Evolutionary conservation across 495 filamentous ascomycete species (phyloP).

Genomic region (Talaromyces wortmannii): DNA sequence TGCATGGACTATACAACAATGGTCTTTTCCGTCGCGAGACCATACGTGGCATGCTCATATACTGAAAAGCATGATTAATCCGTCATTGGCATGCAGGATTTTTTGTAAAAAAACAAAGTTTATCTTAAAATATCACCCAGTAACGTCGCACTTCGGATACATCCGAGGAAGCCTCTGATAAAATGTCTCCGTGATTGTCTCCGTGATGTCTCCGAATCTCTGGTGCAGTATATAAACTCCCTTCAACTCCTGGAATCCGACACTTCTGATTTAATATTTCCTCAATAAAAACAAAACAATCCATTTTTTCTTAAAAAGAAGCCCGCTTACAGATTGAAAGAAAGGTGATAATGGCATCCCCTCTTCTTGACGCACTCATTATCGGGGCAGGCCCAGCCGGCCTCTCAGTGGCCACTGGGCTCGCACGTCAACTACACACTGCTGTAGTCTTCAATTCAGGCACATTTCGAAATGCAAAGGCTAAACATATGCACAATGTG

Average conservation of each 20-base stretch:
- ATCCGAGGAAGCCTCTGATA: neutral
- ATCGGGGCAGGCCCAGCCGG: constrained; percentile 53
- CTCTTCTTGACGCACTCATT: constrained; percentile 43
- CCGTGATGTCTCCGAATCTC: neutral
- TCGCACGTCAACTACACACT: constrained; percentile 41
- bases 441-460: constrained; percentile 42
- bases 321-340: neutral
- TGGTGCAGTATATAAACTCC: neutral
- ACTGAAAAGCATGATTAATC: too few species aligned
- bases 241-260: neutral
- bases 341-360: neutral
- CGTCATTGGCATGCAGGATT: too few species aligned
- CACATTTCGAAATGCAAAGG: constrained; percentile 39
- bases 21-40: too few species aligned
- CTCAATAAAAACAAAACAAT: neutral
- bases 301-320: neutral
- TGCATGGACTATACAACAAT: too few species aligned
- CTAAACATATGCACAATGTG: constrained; percentile 46
- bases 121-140: too few species aligned
- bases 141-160: too few species aligned
- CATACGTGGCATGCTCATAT: too few species aligned
- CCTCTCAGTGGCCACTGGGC: constrained; percentile 34
- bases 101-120: too few species aligned
- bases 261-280: neutral
- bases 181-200: neutral